Evolutionary conservation across 352 stramenopile species (phyloP), one percentile per base, ranked within the genome.

Genomic region (Pythium biforme): DNA sequence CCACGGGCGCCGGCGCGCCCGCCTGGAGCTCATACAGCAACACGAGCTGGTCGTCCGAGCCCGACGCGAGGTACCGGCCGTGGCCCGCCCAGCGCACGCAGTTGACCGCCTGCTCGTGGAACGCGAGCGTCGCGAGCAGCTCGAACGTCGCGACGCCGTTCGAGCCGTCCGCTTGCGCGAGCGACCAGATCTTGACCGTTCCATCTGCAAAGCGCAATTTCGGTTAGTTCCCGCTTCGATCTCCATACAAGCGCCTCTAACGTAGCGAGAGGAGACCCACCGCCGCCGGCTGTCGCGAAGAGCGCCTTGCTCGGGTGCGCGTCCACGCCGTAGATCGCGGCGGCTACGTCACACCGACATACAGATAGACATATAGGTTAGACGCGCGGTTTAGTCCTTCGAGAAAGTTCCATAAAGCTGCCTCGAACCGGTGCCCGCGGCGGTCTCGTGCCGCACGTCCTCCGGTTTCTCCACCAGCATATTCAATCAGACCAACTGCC

Each of bases 391-490:
- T 25, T 31, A 66, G 2, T 62, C 15, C 64, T 4, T 29, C 45
- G 17, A 14, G 37, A 4, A 6, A 12, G 2, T n/a, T n/a, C 9
- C 37, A 20, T n/a, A 1, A 5, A 5, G 31, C 31, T 40, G 39
- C 50, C 10, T 40, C 19, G 4, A 25, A 90, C 82, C 79, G 20
- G 75, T 86, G 20, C 81, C 80, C 14, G 86, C 81, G 8, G 79
- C 65, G 53, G 87, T 93, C 60, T 87, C 75, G 66, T 95, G 86
- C 58, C 77, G 83, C 60, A 95, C 83, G 62, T 76, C 75, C 55
- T 79, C 68, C 10, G 86, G 86, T 62, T 95, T 95, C 63, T 93
- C 86, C 55, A 95, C 71, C 63, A 92, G 73, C 86, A 95, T 95
- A 7, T 73, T 67, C 10, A 7, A 27, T 14, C 14, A 33, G 34